Percentiles rank a stretch among this genome's conserved stretches.
phyloP scores from a whole-genome alignment of 1,284 basidiomycete species.

The Trichosporon ovoides region DNA sequence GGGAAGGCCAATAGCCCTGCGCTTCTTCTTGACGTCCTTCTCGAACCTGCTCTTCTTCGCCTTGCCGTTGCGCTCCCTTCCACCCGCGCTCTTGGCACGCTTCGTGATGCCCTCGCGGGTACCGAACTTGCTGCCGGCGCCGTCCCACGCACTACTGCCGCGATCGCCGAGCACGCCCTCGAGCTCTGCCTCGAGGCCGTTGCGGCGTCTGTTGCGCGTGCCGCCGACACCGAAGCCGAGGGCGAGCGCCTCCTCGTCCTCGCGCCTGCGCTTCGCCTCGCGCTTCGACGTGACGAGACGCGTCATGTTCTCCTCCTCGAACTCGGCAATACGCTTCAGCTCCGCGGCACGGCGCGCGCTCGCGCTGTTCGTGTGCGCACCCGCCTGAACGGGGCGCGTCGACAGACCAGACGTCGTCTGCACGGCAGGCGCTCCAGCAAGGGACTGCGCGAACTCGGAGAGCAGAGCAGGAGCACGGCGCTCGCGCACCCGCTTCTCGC shows the following conservation, averaged over 20 bases:
- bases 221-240: constrained; percentile 59
- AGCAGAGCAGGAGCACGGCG: constrained; percentile 69
- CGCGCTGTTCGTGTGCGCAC: constrained; percentile 52
- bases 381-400: constrained; percentile 36
- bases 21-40: constrained; percentile 56
- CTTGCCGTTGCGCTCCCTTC: constrained; percentile 35
- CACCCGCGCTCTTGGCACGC: constrained; percentile 11
- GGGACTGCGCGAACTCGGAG: constrained; percentile 56
- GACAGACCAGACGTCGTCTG: constrained; percentile 73
- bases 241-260: constrained; percentile 87
- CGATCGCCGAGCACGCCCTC: constrained; percentile 66
- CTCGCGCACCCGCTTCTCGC: constrained; percentile 38
- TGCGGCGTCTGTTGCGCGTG: constrained; percentile 57
- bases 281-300: constrained; percentile 87
- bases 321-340: constrained; percentile 78
- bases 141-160: constrained; percentile 53
- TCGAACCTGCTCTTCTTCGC: constrained; percentile 72
- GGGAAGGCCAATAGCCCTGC: constrained; percentile 18
- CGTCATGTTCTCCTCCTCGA: constrained; percentile 95
- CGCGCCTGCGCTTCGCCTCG: constrained; percentile 67
- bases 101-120: constrained; percentile 62
- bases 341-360: constrained; percentile 52
- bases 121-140: constrained; percentile 50
- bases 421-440: constrained; percentile 56
- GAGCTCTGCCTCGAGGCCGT: constrained; percentile 77